Evolutionary conservation across 768 basidiomycete genomes (phyloP).

Genomic region (Galerina sulciceps): DNA sequence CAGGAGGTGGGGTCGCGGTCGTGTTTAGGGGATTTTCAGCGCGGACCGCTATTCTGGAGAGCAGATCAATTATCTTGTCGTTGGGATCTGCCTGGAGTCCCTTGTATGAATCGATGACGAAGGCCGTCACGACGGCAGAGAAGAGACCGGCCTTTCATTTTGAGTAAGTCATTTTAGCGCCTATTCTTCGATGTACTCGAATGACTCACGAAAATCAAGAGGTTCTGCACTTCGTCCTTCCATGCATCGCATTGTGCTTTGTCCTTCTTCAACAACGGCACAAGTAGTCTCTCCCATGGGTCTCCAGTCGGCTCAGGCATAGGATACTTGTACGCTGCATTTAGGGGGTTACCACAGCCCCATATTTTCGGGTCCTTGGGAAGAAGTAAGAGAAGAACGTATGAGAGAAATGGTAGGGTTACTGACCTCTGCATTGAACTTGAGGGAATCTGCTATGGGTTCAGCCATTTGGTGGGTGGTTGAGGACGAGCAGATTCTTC

Average conservation of each 20-base stretch:
- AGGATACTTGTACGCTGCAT: conserved; percentile 9
- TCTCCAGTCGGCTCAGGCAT: conserved; percentile 10
- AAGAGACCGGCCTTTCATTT: conserved; percentile 24
- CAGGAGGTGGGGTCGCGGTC: background rate
- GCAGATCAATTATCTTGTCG: conserved; percentile 10
- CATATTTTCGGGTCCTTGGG: conserved; percentile 6
- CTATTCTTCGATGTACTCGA: background rate
- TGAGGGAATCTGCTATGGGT: background rate
- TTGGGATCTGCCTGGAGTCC: conserved; percentile 17
- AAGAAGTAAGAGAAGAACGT: background rate
- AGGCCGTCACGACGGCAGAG: conserved; percentile 24
- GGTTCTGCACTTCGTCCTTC: conserved; percentile 22
- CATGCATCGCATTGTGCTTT: conserved; percentile 18
- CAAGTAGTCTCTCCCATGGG: conserved; percentile 6
- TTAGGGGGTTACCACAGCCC: conserved; percentile 12
- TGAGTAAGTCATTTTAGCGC: background rate
- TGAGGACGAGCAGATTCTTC: too few species aligned
- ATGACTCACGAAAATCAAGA: conserved; percentile 24
- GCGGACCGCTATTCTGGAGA: conserved; percentile 11
- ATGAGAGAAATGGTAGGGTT: background rate
- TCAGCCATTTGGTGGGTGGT: too few species aligned
- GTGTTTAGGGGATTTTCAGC: conserved; percentile 1
- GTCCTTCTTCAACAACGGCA: conserved; percentile 14
- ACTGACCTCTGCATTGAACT: conserved; percentile 1
- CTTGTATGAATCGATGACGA: conserved; percentile 17